Conservation (phyloP, 2,329 filamentous ascomycete genomes). For the Dothideomycetes sp. region DNA sequence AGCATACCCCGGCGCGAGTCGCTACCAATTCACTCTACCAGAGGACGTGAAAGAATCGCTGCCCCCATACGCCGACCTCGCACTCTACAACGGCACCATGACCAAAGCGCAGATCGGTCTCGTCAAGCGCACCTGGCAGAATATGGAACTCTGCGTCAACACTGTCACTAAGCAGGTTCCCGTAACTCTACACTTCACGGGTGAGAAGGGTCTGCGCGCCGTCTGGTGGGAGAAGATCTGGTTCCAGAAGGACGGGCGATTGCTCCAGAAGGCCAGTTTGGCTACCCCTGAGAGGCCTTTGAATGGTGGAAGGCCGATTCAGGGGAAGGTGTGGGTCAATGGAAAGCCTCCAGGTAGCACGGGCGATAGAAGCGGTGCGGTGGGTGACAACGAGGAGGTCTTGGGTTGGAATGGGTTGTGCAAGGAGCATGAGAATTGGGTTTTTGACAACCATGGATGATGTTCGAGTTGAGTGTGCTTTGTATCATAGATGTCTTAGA, state of each 20-base stretch:
- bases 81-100: constrained; percentile 1
- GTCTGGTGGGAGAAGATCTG: constrained; percentile 21
- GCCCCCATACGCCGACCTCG: constrained; percentile 14
- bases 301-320: constrained; percentile 11
- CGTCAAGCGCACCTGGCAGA: constrained; percentile 11
- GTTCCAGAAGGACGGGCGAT: constrained; percentile 17
- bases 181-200: constrained; percentile 16
- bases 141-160: constrained; percentile 17
- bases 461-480: too few species aligned
- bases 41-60: constrained; percentile 14
- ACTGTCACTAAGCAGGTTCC: constrained; percentile 15
- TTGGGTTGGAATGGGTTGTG: too few species aligned
- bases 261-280: constrained; percentile 13
- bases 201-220: constrained; percentile 18
- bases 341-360: background rate
- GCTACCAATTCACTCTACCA: constrained; percentile 13
- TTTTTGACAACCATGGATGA: too few species aligned
- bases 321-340: constrained; percentile 16
- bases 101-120: background rate
- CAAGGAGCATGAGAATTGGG: too few species aligned
- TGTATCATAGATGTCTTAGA: too few species aligned
- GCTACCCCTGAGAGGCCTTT: constrained; percentile 11
- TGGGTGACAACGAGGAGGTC: background rate
- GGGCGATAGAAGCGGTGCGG: background rate
- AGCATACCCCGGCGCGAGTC: constrained; percentile 1